Evolutionary conservation across 192 early-diverging fungal genomes (phyloP).

Genomic region (Podochytrium sp.): DNA sequence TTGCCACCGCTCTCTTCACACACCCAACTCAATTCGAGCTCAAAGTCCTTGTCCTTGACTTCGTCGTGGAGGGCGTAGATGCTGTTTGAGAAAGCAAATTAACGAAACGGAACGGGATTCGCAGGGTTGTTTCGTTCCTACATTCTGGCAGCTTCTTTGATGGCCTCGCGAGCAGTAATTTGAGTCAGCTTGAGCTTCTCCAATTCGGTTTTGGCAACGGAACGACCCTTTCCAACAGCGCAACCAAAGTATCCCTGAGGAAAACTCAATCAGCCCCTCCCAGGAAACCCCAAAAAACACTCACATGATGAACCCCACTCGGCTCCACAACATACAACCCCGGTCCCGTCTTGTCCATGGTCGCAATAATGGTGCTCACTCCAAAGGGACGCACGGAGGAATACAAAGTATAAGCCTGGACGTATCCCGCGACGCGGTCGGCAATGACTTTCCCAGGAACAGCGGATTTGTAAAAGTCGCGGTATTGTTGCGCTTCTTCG

Average conservation of each 20-base stretch:
- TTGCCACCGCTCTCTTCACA: constrained; percentile 76
- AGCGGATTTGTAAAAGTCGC: constrained; percentile 78
- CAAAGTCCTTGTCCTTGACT: constrained; percentile 98
- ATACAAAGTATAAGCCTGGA: constrained; percentile 96
- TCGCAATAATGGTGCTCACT: constrained; percentile 79
- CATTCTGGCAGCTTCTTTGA: constrained; percentile 94
- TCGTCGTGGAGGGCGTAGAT: constrained; percentile 96
- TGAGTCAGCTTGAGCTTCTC: constrained; percentile 91
- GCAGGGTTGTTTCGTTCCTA: constrained; percentile 47
- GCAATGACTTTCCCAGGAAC: constrained; percentile 93
- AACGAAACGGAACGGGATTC: neutral
- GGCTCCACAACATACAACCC: constrained; percentile 95
- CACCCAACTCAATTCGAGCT: constrained; percentile 97
- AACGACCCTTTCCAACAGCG: constrained; percentile 95
- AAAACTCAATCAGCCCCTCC: neutral
- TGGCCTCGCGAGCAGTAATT: constrained; percentile 81
- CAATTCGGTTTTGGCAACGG: constrained; percentile 97
- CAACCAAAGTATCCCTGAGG: constrained; percentile 90
- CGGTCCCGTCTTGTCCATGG: constrained; percentile 80
- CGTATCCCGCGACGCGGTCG: constrained; percentile 88
- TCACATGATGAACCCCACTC: constrained; percentile 91
- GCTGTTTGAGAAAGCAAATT: constrained; percentile 45
- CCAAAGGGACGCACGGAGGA: constrained; percentile 96
- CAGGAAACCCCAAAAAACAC: neutral
- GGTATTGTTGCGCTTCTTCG: constrained; percentile 89